Base-by-base conservation (phyloP, 2,329 filamentous ascomycete species). In the Boeremia exigua region DNA sequence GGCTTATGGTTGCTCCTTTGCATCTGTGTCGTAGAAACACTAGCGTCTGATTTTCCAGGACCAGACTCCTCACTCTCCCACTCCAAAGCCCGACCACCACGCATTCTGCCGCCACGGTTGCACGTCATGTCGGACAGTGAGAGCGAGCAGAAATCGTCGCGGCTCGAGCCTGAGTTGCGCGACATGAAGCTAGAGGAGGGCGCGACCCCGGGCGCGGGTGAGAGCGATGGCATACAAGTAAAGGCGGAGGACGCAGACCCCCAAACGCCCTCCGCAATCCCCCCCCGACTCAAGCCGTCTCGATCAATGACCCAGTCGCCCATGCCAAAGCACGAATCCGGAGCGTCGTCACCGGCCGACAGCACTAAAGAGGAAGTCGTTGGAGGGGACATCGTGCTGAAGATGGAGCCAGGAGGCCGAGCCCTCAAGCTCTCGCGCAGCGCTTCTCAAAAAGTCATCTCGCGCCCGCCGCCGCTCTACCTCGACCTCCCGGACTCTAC, bases 401-500 rank as follows among this genome's bases (percentile, higher is more conserved):
- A 87, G 72, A 78, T 84, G 69, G 85, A 88, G 74, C 83, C 84
- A 25, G 66, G 66, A 30, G 66, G 66, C 52, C 86, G 89, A 68
- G 83, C 86, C 36, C 85, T 88, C 40, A 95, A 91, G 76, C 79
- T 90, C 54, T 83, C 88, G 63, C 88, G 92, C 67, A 91, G 89
- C 70, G 79, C 86, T 33, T 89, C 90, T 17, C 86, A 90, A 64
- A 96, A 91, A 75, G 75, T 87, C 45, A 76, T 84, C 55, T 77
- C 83, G 59, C 85, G 86, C 53, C 82, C 87, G 54, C 82, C 87
- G 48, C 81, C 81, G 49, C 80, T 96, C 10, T 96, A 90, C 74
- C 76, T 82, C 67, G 83, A 96, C 75, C 80, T 94, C 28, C 88
- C 90, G 34, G 89, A 97, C 75, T 87, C 86, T 63, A 96, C 92